Percentiles rank a stretch among this genome's conserved stretches.
phyloP scores from a whole-genome alignment of 805 yeast species.

The Ogataea pilisensis region DNA sequence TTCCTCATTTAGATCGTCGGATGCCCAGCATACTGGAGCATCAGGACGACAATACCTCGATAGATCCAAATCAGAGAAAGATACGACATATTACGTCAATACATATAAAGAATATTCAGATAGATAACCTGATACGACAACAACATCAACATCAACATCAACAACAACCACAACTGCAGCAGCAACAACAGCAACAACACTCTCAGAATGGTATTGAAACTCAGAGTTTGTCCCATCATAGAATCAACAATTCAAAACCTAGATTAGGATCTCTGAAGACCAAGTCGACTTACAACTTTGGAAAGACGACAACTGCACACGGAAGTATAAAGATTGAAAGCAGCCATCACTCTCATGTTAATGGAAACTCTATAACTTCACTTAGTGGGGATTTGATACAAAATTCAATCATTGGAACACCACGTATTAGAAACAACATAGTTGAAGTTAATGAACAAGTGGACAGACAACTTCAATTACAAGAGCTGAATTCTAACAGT shows the following conservation, averaged over 20 bases:
- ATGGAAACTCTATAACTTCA: not conserved
- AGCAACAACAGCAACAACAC: not conserved
- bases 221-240: too few relatives aligned
- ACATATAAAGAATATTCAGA: conserved; percentile 13
- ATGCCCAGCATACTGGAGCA: not conserved
- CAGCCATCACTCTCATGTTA: too few relatives aligned
- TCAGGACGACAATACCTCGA: conserved; percentile 3
- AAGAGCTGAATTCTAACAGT: conserved; percentile 22
- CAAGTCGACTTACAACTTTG: conserved; percentile 8
- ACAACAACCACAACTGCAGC: not conserved
- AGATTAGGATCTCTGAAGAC: conserved; percentile 4
- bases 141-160: not conserved
- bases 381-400: conserved; percentile 13
- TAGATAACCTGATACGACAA: not conserved
- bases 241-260: not conserved
- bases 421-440: conserved; percentile 1
- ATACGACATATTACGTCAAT: conserved; percentile 26
- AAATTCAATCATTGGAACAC: not conserved
- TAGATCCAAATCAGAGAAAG: conserved; percentile 17
- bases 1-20: conserved; percentile 14
- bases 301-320: not conserved
- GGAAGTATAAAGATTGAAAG: too few relatives aligned
- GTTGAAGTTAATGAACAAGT: conserved; percentile 17
- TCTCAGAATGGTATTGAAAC: not conserved
- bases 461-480: conserved; percentile 27